Evolutionary conservation across 108 stramenopile species (phyloP).

Genomic region (Tribonema minus): DNA sequence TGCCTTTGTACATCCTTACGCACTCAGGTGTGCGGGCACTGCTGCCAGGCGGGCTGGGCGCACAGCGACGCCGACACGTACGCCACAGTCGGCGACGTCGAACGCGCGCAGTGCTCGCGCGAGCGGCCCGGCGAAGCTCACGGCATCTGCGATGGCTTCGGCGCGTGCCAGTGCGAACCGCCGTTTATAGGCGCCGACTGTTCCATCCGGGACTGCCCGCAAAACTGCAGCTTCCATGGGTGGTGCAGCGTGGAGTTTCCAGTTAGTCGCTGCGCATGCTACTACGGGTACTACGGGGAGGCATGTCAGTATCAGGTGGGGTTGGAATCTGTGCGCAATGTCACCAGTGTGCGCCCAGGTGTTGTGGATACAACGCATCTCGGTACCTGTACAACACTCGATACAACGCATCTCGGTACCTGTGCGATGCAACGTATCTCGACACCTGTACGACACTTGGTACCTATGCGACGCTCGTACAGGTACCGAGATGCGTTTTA

Average conservation of each 20-base stretch:
- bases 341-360: too few species aligned
- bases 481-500: too few species aligned
- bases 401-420: too few species aligned
- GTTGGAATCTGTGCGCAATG: background rate
- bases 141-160: conserved; percentile 80
- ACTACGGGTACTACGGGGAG: conserved; percentile 71
- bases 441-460: too few species aligned
- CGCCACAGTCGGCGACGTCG: conserved; percentile 16
- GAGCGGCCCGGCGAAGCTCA: conserved; percentile 63
- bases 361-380: too few species aligned
- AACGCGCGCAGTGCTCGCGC: conserved; percentile 60
- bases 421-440: too few species aligned
- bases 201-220: conserved; percentile 64
- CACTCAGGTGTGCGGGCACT: conserved; percentile 77
- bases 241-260: conserved; percentile 81
- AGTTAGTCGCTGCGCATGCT: conserved; percentile 70
- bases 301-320: conserved; percentile 57
- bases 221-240: conserved; percentile 73
- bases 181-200: conserved; percentile 76
- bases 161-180: conserved; percentile 76
- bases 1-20: too few species aligned
- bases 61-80: conserved; percentile 48
- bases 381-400: too few species aligned
- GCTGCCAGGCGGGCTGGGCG: conserved; percentile 66
- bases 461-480: too few species aligned